phyloP scores from a whole-genome alignment of 495 filamentous ascomycete species.

The Tuber microsphaerosporum region DNA sequence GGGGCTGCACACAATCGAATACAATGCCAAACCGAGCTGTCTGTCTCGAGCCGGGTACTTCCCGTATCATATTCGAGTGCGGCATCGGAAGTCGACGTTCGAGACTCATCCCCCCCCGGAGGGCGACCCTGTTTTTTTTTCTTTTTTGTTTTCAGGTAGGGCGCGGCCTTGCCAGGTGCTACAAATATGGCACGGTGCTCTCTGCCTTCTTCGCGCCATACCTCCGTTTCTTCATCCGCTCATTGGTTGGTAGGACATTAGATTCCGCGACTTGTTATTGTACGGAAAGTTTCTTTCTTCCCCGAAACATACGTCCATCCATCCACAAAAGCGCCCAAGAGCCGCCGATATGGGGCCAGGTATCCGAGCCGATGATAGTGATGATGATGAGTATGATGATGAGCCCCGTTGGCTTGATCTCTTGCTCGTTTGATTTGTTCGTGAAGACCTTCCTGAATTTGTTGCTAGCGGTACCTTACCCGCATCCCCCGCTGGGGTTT shows the following conservation, averaged over 20 bases:
- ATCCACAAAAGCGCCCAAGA: background rate
- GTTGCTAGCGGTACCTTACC: background rate
- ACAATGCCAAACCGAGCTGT: background rate
- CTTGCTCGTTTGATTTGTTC: background rate
- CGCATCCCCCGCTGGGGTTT: background rate
- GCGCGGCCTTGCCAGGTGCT: background rate
- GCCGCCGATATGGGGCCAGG: constrained; percentile 1
- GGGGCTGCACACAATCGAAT: background rate
- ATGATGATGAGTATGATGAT: background rate
- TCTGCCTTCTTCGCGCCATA: background rate
- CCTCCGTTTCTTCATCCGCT: background rate
- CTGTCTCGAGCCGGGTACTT: background rate
- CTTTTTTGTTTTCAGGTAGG: background rate
- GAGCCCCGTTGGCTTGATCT: background rate
- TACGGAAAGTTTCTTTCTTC: background rate
- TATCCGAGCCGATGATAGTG: background rate
- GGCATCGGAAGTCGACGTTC: background rate
- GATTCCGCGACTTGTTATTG: background rate
- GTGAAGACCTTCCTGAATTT: background rate
- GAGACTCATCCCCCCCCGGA: background rate
- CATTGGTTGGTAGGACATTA: background rate
- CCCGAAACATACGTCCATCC: background rate
- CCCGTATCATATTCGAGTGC: background rate
- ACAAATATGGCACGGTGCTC: background rate
- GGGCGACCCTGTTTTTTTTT: background rate